These are phyloP conservation scores for Haplosporangium gracile DNA, from an alignment of 192 early-diverging fungal species.

Conservation along the genomic window DNA sequence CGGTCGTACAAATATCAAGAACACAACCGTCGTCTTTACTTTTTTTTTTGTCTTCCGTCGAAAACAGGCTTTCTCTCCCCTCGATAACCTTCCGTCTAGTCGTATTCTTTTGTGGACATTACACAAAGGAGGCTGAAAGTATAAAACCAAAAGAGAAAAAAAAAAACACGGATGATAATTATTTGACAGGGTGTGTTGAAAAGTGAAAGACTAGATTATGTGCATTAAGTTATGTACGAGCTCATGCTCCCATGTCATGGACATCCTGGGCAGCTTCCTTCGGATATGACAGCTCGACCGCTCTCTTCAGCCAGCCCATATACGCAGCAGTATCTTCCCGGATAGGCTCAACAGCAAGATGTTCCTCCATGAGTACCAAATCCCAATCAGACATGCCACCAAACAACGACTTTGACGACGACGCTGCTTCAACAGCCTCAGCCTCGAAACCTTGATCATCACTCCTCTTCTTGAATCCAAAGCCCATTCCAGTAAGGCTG, in stretches of 20 bases:
- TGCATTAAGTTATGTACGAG: neutral
- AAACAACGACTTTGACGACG: neutral
- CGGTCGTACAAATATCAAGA: no score
- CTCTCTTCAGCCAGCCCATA: conserved; percentile 33
- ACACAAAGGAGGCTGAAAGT: no score
- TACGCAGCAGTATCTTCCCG: conserved; percentile 13
- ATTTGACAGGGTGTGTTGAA: neutral
- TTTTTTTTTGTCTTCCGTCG: no score
- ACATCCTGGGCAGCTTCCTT: conserved; percentile 8
- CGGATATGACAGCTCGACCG: conserved; percentile 15
- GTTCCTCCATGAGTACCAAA: neutral
- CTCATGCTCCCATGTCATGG: neutral
- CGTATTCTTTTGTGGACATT: no score
- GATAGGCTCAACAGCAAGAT: conserved; percentile 23
- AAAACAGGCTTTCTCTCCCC: no score
- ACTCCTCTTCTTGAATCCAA: conserved; percentile 13
- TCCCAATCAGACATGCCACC: neutral
- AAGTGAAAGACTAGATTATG: neutral
- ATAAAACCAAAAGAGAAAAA: no score
- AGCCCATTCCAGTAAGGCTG: conserved; percentile 16
- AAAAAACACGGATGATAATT: no score
- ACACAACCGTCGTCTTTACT: no score
- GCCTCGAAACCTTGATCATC: neutral
- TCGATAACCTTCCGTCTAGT: no score
- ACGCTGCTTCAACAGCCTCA: neutral